These are phyloP conservation scores for Bryoerythrophyllum caledonicum DNA, from an alignment of 225 moss, liverwort and hornwort genomes.

Conservation along the genomic window DNA sequence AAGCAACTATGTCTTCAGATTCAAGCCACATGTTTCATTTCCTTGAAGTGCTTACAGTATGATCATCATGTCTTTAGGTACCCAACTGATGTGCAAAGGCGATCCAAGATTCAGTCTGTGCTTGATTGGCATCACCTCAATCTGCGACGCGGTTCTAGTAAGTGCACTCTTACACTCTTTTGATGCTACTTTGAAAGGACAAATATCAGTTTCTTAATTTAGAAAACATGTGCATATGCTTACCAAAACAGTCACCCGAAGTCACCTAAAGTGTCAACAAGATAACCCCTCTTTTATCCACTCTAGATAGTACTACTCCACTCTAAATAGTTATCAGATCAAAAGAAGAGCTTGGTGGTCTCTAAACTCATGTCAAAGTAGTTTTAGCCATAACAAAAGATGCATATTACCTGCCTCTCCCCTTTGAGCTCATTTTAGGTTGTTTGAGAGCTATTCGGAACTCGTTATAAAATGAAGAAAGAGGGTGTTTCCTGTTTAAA, in stretches of 20 bases:
- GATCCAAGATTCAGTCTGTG: conserved; percentile 63
- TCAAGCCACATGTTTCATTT: neutral
- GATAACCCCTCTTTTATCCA: too few relatives aligned
- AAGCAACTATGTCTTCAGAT: neutral
- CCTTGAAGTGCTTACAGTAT: neutral
- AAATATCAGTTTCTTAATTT: neutral
- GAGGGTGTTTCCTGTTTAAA: too few relatives aligned
- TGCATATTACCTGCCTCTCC: too few relatives aligned
- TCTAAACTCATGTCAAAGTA: too few relatives aligned
- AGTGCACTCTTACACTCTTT: conserved; percentile 16
- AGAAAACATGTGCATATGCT: neutral
- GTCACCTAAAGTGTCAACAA: too few relatives aligned
- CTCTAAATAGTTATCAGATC: too few relatives aligned
- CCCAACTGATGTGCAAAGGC: conserved; percentile 62
- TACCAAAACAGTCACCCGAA: neutral
- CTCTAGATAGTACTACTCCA: too few relatives aligned
- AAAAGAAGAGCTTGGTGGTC: too few relatives aligned
- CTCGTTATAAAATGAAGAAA: too few relatives aligned
- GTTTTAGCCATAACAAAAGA: too few relatives aligned
- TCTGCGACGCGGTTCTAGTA: conserved; percentile 63
- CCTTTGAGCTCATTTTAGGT: too few relatives aligned
- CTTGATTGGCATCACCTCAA: conserved; percentile 86
- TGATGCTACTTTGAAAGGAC: neutral
- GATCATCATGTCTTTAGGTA: conserved; percentile 51
- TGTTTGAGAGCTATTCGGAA: too few relatives aligned